These are phyloP conservation scores for Leishmania arabica DNA, from an alignment of 208 protist species.

Conservation along the genomic window DNA sequence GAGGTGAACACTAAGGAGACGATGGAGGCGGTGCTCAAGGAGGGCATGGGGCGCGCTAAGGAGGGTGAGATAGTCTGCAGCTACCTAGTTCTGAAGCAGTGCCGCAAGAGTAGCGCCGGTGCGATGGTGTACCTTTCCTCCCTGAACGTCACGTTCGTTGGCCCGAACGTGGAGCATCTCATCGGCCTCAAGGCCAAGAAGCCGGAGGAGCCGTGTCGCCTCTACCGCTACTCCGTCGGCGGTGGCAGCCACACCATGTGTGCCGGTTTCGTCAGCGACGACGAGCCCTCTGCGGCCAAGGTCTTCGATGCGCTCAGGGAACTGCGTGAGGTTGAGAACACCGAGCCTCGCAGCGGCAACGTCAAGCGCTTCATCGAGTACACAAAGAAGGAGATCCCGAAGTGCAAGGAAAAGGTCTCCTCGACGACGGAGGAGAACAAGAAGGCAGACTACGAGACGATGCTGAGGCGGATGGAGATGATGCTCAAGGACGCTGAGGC, in stretches of 20 bases:
- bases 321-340: conserved; percentile 60
- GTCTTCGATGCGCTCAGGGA: conserved; percentile 37
- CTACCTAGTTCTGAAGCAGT: conserved; percentile 72
- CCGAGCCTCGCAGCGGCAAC: conserved; percentile 75
- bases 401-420: conserved; percentile 46
- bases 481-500: conserved; percentile 83
- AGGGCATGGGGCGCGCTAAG: conserved; percentile 43
- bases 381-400: conserved; percentile 60
- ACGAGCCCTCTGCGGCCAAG: conserved; percentile 31
- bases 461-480: conserved; percentile 68
- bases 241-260: conserved; percentile 56
- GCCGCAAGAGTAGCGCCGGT: conserved; percentile 37
- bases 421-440: conserved; percentile 39
- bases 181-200: conserved; percentile 57
- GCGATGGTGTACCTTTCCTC: conserved; percentile 67
- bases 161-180: conserved; percentile 48
- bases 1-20: conserved; percentile 36
- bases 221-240: conserved; percentile 76
- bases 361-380: conserved; percentile 78
- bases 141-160: conserved; percentile 54
- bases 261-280: conserved; percentile 38
- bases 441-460: conserved; percentile 39
- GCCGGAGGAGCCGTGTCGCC: conserved; percentile 36
- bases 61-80: conserved; percentile 58
- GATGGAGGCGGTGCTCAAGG: conserved; percentile 33